A percentile compares a stretch with the other conserved stretches of the same genome.
These are phyloP conservation scores for Gymnopilus junonius DNA, from an alignment of 768 basidiomycete genomes.

Conservation along the genomic window DNA sequence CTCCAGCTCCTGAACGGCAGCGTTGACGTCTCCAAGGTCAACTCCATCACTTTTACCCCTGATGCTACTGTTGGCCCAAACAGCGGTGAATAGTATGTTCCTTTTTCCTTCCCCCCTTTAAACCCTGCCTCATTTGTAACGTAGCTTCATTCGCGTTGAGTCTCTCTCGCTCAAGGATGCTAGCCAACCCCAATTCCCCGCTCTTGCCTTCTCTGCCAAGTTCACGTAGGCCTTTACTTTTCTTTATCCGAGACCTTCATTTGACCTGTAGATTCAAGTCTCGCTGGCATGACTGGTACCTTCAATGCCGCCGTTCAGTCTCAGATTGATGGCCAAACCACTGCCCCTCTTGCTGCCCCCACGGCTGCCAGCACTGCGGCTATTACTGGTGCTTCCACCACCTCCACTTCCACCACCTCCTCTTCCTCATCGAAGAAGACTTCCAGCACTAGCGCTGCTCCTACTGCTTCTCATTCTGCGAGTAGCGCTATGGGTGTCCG, in stretches of 20 bases:
- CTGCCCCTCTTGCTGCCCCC: slow-evolving; percentile 55
- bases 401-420: slow-evolving; percentile 19
- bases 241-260: background rate
- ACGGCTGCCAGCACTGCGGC: slow-evolving; percentile 25
- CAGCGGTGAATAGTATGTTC: slow-evolving; percentile 55
- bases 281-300: slow-evolving; percentile 71
- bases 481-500: slow-evolving; percentile 27
- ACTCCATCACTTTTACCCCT: slow-evolving; percentile 55
- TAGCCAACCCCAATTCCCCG: slow-evolving; percentile 54
- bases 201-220: slow-evolving; percentile 77
- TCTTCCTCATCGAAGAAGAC: slow-evolving; percentile 22
- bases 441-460: slow-evolving; percentile 18
- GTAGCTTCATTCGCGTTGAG: slow-evolving; percentile 80
- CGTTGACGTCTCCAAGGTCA: slow-evolving; percentile 55
- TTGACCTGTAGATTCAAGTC: slow-evolving; percentile 38
- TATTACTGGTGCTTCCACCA: slow-evolving; percentile 20
- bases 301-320: slow-evolving; percentile 61
- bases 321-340: slow-evolving; percentile 65
- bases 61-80: slow-evolving; percentile 58
- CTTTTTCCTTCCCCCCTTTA: background rate
- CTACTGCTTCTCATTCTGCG: slow-evolving; percentile 18
- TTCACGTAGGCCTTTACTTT: slow-evolving; percentile 60
- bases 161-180: slow-evolving; percentile 60
- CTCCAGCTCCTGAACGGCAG: slow-evolving; percentile 54
- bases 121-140: slow-evolving; percentile 4